Base-by-base conservation (phyloP, 1,139 yeast species). In the Citeromyces siamensis region DNA sequence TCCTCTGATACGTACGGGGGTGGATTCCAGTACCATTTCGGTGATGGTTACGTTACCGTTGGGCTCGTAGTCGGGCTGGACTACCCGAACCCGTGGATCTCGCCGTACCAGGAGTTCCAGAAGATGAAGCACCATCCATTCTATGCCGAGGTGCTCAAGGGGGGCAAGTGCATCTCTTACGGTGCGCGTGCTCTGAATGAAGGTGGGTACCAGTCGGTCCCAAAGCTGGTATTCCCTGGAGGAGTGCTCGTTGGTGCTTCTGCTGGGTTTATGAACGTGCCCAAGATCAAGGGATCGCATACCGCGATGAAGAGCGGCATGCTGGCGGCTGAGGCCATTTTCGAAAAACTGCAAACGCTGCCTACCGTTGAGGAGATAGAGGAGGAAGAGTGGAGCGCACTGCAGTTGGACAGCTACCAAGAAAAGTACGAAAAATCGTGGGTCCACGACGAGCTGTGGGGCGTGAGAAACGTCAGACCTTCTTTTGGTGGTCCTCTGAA, bases 261-360 rank as follows among this genome's bases (percentile, higher is more conserved):
- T 38, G 98, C 98, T 6, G 98, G 98, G 1, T 88, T 90, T 56
- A 72, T 90, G 69, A 90, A 90, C 55, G 97, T 90, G 34, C 96
- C 98, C 34, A 90, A 90, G 56, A 82, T 90, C 51, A 90, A 90
- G 60, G 98, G 98, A n/a, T 80, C 96, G 0, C 98, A 90, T 55
- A 88, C 96, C 1, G 97, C 98, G 3, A 82, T 90, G 73, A 90
- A 88, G 56, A 70, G 93, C 8, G 98, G 97, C 27, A 79, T 90
- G 68, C 60, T 90, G 21, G 98, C 97, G 2, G 98, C 97, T 2
- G 97, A 90, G 50, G 56, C 71, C 19, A 81, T 86, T 31, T 85
- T 66, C 49, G 68, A 71, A n/a, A 65, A 59, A 33, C 60, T 85
- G 57, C 68, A 33, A 62, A 60, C 19, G 40, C 46, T 68, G 43